Conservation (phyloP, 768 basidiomycete genomes). For the Rhizopogon vinicolor region DNA sequence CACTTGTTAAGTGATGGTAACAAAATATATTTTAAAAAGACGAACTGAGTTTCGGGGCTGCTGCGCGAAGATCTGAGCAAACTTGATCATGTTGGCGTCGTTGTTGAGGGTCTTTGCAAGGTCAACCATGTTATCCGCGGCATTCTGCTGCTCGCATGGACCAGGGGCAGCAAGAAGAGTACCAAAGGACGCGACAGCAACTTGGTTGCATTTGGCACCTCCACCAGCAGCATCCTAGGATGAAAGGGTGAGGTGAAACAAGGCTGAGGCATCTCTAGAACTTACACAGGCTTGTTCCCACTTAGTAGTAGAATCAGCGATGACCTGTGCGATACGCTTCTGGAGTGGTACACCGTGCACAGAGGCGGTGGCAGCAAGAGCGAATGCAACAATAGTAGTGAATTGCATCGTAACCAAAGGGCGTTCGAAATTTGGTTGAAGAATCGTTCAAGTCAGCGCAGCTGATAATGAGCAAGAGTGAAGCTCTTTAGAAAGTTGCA, state of each 20-base stretch:
- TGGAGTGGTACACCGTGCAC: conserved; percentile 32
- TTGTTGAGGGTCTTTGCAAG: conserved; percentile 40
- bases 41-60: conserved; percentile 54
- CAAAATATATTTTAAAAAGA: neutral
- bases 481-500: neutral
- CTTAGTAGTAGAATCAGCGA: conserved; percentile 32
- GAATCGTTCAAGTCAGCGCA: neutral
- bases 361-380: conserved; percentile 28
- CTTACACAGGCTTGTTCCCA: conserved; percentile 48
- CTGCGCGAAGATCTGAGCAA: conserved; percentile 51
- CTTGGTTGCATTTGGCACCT: conserved; percentile 49
- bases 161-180: conserved; percentile 58
- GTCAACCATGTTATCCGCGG: conserved; percentile 50
- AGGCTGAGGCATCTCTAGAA: conserved; percentile 5
- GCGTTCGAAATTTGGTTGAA: neutral
- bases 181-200: conserved; percentile 49
- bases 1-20: neutral
- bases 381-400: conserved; percentile 15
- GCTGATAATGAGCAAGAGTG: conserved; percentile 1
- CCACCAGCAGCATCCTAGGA: conserved; percentile 51
- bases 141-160: conserved; percentile 51
- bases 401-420: conserved; percentile 3
- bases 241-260: neutral
- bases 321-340: conserved; percentile 46
- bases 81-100: conserved; percentile 41